Percentiles rank a stretch among this genome's conserved stretches.
These are phyloP conservation scores for Licmophora abbreviata DNA, from an alignment of 108 stramenopile species.

Conservation along the genomic window DNA sequence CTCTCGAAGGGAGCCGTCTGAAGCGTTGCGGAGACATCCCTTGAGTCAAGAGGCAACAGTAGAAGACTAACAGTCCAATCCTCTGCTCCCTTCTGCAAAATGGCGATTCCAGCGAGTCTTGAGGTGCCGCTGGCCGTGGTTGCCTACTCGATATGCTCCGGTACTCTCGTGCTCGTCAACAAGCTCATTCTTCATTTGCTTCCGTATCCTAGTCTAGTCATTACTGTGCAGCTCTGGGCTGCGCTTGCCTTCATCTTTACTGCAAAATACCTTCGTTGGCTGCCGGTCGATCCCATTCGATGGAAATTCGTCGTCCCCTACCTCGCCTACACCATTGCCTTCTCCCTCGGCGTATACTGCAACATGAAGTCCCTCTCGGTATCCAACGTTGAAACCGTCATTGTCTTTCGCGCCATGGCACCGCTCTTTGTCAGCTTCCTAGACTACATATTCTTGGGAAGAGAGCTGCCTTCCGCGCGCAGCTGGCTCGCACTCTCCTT, in stretches of 20 bases:
- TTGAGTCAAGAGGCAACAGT: too few relatives aligned
- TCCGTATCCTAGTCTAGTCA: slow-evolving; percentile 69
- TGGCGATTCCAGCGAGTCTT: neutral
- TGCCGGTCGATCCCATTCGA: slow-evolving; percentile 54
- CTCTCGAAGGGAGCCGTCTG: too few relatives aligned
- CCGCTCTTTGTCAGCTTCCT: slow-evolving; percentile 75
- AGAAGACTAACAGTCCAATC: too few relatives aligned
- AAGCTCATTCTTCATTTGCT: slow-evolving; percentile 70
- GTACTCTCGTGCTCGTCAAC: slow-evolving; percentile 71
- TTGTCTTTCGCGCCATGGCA: slow-evolving; percentile 82
- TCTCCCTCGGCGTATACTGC: slow-evolving; percentile 71
- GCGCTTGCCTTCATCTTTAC: slow-evolving; percentile 55
- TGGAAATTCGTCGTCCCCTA: slow-evolving; percentile 75
- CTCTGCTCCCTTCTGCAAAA: too few relatives aligned
- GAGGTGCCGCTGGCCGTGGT: slow-evolving; percentile 41
- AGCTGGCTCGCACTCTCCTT: slow-evolving; percentile 48
- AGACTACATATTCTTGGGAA: slow-evolving; percentile 77
- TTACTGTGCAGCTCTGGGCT: slow-evolving; percentile 59
- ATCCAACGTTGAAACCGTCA: slow-evolving; percentile 91
- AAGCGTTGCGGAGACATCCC: too few relatives aligned
- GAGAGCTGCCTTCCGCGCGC: slow-evolving; percentile 69
- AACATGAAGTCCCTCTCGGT: slow-evolving; percentile 74
- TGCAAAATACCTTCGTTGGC: slow-evolving; percentile 26
- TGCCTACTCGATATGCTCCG: slow-evolving; percentile 73
- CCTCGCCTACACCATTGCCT: slow-evolving; percentile 65